A percentile compares a stretch with the other conserved stretches of the same genome.
phyloP scores from a whole-genome alignment of 2,329 filamentous ascomycete genomes.

The Torrubiellomyces zombiae region DNA sequence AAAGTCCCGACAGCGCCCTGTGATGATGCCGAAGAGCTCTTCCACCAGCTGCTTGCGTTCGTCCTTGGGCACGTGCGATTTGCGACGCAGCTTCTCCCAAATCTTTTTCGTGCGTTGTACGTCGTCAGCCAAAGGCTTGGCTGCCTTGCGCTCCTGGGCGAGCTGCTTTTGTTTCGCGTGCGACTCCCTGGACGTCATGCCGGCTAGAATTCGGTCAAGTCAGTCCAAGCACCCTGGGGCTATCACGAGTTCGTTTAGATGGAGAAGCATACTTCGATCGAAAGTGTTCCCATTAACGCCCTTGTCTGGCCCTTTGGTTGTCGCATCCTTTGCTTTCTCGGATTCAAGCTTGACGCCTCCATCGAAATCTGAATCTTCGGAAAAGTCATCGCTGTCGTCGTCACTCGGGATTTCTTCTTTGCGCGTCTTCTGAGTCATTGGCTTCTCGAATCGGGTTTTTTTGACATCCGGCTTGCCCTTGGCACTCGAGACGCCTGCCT shows the following conservation, averaged over 20 bases:
- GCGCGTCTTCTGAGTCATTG: conserved; percentile 17
- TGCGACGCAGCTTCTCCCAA: conserved; percentile 84
- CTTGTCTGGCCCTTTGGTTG: conserved; percentile 19
- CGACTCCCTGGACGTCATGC: conserved; percentile 56
- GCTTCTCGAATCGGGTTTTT: conserved; percentile 30
- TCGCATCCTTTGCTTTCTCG: conserved; percentile 17
- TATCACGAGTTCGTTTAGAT: neutral
- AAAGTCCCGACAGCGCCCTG: conserved; percentile 81
- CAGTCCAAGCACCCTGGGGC: conserved; percentile 1
- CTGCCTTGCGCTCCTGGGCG: conserved; percentile 73
- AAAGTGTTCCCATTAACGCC: conserved; percentile 20
- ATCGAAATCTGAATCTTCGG: conserved; percentile 34
- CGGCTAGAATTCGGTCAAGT: no score
- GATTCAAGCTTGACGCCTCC: conserved; percentile 35
- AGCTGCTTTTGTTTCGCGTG: conserved; percentile 88
- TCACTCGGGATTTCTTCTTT: conserved; percentile 17
- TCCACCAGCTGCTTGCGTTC: conserved; percentile 75
- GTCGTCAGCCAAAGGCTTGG: conserved; percentile 83
- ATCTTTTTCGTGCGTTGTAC: conserved; percentile 86
- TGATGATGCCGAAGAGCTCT: conserved; percentile 84
- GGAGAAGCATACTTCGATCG: conserved; percentile 22
- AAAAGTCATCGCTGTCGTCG: conserved; percentile 26
- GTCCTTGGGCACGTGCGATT: conserved; percentile 81
- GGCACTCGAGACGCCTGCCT: conserved; percentile 26
- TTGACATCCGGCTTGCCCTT: conserved; percentile 30